Percentiles rank a stretch among this genome's conserved stretches.
phyloP scores from a whole-genome alignment of 1,284 basidiomycete genomes.

The Retiboletus flavoniger region DNA sequence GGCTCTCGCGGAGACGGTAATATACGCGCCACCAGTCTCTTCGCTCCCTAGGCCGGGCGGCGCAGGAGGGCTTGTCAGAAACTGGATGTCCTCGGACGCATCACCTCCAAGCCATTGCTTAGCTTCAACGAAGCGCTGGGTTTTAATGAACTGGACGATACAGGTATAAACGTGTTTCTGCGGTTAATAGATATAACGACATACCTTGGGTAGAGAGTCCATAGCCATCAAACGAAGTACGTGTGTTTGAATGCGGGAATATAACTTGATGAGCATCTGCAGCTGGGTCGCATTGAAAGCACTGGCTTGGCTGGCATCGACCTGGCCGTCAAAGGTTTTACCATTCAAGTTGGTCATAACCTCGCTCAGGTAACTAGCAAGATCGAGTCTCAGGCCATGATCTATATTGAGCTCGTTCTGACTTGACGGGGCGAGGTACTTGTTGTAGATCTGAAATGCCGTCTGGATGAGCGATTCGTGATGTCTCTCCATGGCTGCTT shows the following conservation, averaged over 20 bases:
- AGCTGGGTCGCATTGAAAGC: slow-evolving; percentile 91
- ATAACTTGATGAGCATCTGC: slow-evolving; percentile 89
- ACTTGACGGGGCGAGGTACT: slow-evolving; percentile 92
- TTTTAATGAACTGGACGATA: slow-evolving; percentile 73
- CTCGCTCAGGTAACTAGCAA: slow-evolving; percentile 90
- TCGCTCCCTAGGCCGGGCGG: slow-evolving; percentile 68
- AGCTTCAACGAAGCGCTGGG: slow-evolving; percentile 71
- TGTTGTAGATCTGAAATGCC: slow-evolving; percentile 93
- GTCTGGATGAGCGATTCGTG: slow-evolving; percentile 94
- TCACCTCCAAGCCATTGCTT: slow-evolving; percentile 74
- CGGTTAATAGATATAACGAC: slow-evolving; percentile 19
- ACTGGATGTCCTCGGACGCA: slow-evolving; percentile 60
- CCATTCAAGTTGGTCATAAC: slow-evolving; percentile 76
- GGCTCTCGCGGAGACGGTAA: slow-evolving; percentile 78
- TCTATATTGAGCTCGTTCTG: slow-evolving; percentile 98
- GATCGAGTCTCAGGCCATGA: slow-evolving; percentile 91
- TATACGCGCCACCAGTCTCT: slow-evolving; percentile 77
- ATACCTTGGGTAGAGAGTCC: slow-evolving; percentile 92
- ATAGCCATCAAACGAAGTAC: slow-evolving; percentile 98
- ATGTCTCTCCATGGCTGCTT: slow-evolving; percentile 94
- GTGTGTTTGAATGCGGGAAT: slow-evolving; percentile 95
- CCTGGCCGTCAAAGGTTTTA: slow-evolving; percentile 72
- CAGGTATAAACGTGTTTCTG: slow-evolving; percentile 6
- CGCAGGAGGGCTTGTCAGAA: slow-evolving; percentile 52
- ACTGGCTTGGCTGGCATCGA: slow-evolving; percentile 75